phyloP scores from a whole-genome alignment of 1,139 yeast species.

The Geotrichum phurueaensis region DNA sequence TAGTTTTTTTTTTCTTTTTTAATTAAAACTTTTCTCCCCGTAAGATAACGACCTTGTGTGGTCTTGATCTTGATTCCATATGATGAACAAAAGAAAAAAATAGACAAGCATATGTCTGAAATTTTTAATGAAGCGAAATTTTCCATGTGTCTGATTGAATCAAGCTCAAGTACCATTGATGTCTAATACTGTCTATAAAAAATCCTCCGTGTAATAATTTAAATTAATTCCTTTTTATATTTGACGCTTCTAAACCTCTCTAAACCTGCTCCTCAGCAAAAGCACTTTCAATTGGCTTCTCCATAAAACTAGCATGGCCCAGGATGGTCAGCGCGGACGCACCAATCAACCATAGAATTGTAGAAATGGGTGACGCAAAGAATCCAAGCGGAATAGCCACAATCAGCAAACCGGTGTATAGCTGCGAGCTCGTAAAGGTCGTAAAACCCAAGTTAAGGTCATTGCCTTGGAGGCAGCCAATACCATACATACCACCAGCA shows the following conservation, averaged over 20 bases:
- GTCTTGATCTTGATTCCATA: constrained; percentile 25
- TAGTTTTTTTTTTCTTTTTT: background rate
- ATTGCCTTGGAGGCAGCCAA: constrained; percentile 70
- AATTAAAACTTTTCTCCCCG: no score
- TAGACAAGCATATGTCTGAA: constrained; percentile 99
- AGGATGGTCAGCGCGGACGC: constrained; percentile 83
- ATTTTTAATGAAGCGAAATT: constrained; percentile 50
- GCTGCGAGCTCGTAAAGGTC: constrained; percentile 60
- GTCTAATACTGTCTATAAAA: background rate
- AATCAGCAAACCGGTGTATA: constrained; percentile 74
- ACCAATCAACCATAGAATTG: constrained; percentile 95
- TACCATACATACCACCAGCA: constrained; percentile 67
- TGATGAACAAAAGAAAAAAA: constrained; percentile 47
- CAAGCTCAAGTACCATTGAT: background rate
- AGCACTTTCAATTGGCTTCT: constrained; percentile 95
- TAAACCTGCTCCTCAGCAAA: constrained; percentile 77
- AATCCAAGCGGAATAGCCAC: constrained; percentile 79
- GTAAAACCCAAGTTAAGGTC: constrained; percentile 43
- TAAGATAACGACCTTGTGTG: background rate
- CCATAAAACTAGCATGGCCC: constrained; percentile 91
- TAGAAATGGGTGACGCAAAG: constrained; percentile 87
- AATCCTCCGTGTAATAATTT: no score
- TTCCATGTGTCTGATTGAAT: constrained; percentile 34
- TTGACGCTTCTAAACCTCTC: background rate
- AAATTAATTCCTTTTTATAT: background rate